Conservation (phyloP, 23 red algal species). For the Gracilariopsis chorda region DNA sequence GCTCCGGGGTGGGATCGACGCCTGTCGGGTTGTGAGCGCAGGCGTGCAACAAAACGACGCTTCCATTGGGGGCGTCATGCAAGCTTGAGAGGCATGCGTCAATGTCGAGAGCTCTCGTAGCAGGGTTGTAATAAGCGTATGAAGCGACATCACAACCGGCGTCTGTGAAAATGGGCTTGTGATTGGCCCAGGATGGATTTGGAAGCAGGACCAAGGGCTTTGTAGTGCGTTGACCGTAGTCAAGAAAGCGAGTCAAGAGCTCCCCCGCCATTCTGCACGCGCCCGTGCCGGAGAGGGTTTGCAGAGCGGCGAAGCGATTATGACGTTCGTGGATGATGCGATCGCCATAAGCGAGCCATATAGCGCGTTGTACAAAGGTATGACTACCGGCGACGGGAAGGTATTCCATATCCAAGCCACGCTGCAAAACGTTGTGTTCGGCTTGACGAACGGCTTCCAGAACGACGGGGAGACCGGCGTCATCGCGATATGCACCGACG, state of each 20-base stretch:
- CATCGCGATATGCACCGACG: constrained; percentile 97
- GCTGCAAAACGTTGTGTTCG: constrained; percentile 29
- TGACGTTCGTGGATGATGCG: neutral
- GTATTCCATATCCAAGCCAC: constrained; percentile 67
- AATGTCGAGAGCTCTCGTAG: constrained; percentile 63
- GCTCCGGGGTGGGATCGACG: constrained; percentile 56
- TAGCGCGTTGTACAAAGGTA: constrained; percentile 55
- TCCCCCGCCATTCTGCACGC: constrained; percentile 76
- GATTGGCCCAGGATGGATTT: constrained; percentile 80
- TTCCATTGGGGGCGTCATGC: constrained; percentile 43
- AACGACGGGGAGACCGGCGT: constrained; percentile 74
- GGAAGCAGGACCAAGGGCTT: constrained; percentile 74
- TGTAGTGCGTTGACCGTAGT: neutral
- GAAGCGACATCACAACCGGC: constrained; percentile 44
- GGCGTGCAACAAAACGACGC: constrained; percentile 84
- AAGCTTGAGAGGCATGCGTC: constrained; percentile 64
- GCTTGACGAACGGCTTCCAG: constrained; percentile 67
- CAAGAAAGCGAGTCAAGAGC: constrained; percentile 57
- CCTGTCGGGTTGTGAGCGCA: constrained; percentile 95
- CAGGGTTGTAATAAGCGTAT: constrained; percentile 77
- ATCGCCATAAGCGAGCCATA: constrained; percentile 72
- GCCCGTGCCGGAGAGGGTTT: constrained; percentile 86
- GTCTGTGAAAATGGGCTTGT: constrained; percentile 63
- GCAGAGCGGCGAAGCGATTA: constrained; percentile 48
- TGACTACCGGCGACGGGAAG: constrained; percentile 68